Evolutionary conservation across 2,329 filamentous ascomycete genomes (phyloP).

Genomic region (Arthrobotrys megalospora): DNA sequence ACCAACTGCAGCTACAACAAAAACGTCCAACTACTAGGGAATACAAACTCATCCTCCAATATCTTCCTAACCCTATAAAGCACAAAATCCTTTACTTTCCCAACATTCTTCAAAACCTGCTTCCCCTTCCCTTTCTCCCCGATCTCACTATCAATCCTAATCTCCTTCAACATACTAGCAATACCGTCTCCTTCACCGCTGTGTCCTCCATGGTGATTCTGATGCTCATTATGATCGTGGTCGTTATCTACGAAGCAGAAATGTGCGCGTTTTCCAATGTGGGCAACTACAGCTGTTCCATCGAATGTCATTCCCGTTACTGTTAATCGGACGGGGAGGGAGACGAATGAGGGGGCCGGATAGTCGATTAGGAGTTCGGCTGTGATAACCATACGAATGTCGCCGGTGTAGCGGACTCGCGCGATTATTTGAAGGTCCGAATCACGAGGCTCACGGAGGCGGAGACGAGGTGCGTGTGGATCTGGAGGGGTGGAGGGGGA

Average conservation of each 20-base stretch:
- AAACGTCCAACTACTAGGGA: conserved; percentile 98
- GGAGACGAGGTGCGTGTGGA: conserved; percentile 68
- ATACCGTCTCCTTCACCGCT: conserved; percentile 69
- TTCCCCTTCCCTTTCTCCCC: conserved; percentile 91
- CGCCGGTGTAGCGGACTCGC: conserved; percentile 88
- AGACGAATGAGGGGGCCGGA: conserved; percentile 97
- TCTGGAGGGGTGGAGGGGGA: conserved; percentile 51
- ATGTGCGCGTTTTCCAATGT: conserved; percentile 89
- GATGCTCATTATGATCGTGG: conserved; percentile 74
- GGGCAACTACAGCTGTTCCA: conserved; percentile 90
- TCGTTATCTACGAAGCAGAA: conserved; percentile 97
- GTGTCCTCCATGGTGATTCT: conserved; percentile 65
- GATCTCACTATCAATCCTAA: conserved; percentile 97
- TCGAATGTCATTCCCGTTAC: conserved; percentile 97
- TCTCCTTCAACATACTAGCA: conserved; percentile 88
- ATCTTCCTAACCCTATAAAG: conserved; percentile 96
- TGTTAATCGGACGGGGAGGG: conserved; percentile 92
- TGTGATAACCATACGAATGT: conserved; percentile 88
- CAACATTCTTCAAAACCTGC: conserved; percentile 97
- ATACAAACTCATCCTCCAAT: conserved; percentile 98
- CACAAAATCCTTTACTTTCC: conserved; percentile 98
- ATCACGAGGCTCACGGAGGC: conserved; percentile 79
- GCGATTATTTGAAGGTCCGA: conserved; percentile 95
- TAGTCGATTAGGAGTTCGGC: conserved; percentile 97
- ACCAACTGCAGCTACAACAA: conserved; percentile 75